A percentile compares a stretch with the other conserved stretches of the same genome.
Conservation (phyloP, 495 filamentous ascomycete genomes). For the Emericellopsis terricola region DNA sequence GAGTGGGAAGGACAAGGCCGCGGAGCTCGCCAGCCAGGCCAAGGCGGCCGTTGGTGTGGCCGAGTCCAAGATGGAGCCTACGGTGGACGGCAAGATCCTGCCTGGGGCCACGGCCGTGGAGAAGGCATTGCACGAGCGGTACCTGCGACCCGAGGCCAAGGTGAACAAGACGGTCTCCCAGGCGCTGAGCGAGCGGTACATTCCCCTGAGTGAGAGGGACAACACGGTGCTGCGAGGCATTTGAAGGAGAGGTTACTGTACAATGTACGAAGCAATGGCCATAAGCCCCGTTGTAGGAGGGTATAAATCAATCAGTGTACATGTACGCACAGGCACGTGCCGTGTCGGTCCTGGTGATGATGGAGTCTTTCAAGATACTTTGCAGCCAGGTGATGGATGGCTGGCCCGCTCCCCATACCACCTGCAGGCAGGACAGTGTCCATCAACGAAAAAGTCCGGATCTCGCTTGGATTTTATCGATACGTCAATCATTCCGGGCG, state of each 20-base stretch:
- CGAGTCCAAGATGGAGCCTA: constrained; percentile 9
- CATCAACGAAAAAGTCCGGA: too few relatives aligned
- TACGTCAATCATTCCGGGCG: too few relatives aligned
- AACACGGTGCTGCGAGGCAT: constrained; percentile 15
- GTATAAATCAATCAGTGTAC: too few relatives aligned
- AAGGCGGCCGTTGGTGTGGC: constrained; percentile 10
- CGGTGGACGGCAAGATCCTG: constrained; percentile 8
- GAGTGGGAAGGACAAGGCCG: constrained; percentile 9
- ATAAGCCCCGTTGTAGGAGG: too few relatives aligned
- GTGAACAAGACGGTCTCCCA: constrained; percentile 22
- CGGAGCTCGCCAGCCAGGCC: constrained; percentile 1
- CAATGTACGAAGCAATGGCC: too few relatives aligned
- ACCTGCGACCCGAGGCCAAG: constrained; percentile 15
- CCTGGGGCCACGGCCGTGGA: constrained; percentile 20
- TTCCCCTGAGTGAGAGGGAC: constrained; percentile 21
- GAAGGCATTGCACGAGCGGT: constrained; percentile 27
- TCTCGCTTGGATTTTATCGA: too few relatives aligned
- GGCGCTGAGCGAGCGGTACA: constrained; percentile 27
- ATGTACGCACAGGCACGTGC: too few relatives aligned
- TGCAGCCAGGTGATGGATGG: too few relatives aligned
- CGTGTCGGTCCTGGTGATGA: too few relatives aligned
- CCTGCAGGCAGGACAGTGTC: too few relatives aligned
- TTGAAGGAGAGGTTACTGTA: constrained; percentile 5
- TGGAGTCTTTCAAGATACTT: too few relatives aligned
- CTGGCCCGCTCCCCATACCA: too few relatives aligned